Evolutionary conservation across 805 yeast genomes (phyloP), one percentile per base, ranked within the genome.

Genomic region (Metschnikowia chrysomelidarum): DNA sequence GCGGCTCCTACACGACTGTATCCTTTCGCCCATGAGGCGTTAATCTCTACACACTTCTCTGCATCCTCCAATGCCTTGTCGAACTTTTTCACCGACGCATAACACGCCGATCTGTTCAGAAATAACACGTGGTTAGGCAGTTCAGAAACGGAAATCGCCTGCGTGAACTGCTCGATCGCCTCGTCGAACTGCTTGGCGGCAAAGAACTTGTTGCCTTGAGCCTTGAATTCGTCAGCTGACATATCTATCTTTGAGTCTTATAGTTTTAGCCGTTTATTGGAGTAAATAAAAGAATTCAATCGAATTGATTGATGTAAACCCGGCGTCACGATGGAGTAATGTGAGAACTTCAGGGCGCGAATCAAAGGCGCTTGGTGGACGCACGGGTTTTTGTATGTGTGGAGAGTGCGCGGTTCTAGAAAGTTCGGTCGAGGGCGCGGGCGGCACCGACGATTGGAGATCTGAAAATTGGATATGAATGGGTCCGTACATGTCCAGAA

Each of bases 1-100:
- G 98, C 98, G 46, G 97, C 89, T 41, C 87, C 99, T 23, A 84
- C 83, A 63, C 99, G 81, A 54, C 80, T 84, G 70, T 84, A 86
- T 30, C 98, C 98, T 64, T 93, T 93, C 15, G 96, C 88, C 98
- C 98, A 93, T 2, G 82, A 47, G 11, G 88, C 81, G 46, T 85
- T 87, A 63, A 88, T 79, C 52, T 76, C 73, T 35, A 84, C 80
- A 64, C 96, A 84, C 54, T 83, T 77, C 40, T 85, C 64, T 12
- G 98, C 98, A 60, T 93, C 98, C 29, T 71, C 67, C 41, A 87
- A 69, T 3, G 98, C 98, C 41, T 80, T 67, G 15, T 59, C 60
- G 54, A 80, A 93, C 51, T 88, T 67, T 54, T 79, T 78, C 65
- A 80, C 63, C 5, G 96, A 86, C 4, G 97, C 83, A 54, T 82